These are phyloP conservation scores for Suhomyces atakaporum DNA, from an alignment of 1,139 yeast genomes.

Conservation along the genomic window DNA sequence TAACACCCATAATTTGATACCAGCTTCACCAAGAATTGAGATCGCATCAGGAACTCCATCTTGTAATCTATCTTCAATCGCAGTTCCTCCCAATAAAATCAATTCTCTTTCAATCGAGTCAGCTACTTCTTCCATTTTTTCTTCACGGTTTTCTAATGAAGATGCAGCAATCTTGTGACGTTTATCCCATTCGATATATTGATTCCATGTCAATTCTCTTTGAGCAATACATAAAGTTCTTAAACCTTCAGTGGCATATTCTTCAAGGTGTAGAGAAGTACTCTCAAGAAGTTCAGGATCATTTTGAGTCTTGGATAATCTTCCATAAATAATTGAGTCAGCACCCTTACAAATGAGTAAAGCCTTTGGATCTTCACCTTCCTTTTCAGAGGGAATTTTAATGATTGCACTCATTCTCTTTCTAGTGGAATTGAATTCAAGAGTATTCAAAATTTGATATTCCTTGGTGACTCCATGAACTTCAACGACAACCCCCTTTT, in stretches of 20 bases:
- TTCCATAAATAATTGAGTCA: conserved; percentile 46
- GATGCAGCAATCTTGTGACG: conserved; percentile 46
- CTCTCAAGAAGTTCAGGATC: conserved; percentile 31
- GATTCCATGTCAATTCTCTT: conserved; percentile 44
- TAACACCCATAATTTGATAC: conserved; percentile 53
- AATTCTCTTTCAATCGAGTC: conserved; percentile 50
- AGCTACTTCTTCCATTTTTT: conserved; percentile 48
- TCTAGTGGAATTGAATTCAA: conserved; percentile 57
- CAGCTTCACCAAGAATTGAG: conserved; percentile 46
- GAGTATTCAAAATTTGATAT: conserved; percentile 50
- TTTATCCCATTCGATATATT: conserved; percentile 46
- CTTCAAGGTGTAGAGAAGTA: conserved; percentile 46
- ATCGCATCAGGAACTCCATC: conserved; percentile 56
- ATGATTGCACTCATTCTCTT: conserved; percentile 90
- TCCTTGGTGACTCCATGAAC: conserved; percentile 46
- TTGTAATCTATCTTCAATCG: conserved; percentile 52
- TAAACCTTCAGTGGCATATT: conserved; percentile 50
- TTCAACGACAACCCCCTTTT: conserved; percentile 45
- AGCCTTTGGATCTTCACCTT: conserved; percentile 38
- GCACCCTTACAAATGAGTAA: conserved; percentile 53
- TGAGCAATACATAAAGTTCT: conserved; percentile 52
- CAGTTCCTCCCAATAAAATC: conserved; percentile 51
- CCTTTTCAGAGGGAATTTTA: conserved; percentile 47
- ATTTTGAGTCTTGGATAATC: conserved; percentile 39
- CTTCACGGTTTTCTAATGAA: conserved; percentile 46